Conservation (phyloP, 352 stramenopile species). For the Phytophthora nicotianae region DNA sequence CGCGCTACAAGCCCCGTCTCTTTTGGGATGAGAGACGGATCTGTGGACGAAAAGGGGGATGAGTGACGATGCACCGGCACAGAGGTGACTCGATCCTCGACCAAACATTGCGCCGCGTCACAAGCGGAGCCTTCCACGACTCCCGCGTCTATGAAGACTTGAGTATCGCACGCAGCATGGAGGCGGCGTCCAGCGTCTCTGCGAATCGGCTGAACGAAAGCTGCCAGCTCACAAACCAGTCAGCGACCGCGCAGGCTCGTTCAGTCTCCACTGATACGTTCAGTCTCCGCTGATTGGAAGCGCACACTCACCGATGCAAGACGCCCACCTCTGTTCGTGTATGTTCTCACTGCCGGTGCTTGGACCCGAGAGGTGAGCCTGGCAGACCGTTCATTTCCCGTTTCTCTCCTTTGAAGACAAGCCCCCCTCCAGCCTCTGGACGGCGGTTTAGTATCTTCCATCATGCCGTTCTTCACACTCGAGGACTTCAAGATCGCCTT, state of each 20-base stretch:
- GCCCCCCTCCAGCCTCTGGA: conserved; percentile 11
- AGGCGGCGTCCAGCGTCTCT: conserved; percentile 15
- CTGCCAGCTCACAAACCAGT: conserved; percentile 24
- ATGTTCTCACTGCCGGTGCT: not conserved
- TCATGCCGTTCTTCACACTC: conserved; percentile 57
- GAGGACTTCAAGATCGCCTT: conserved; percentile 70
- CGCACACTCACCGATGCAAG: conserved; percentile 5
- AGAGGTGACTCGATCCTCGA: no score
- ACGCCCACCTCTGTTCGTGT: conserved; percentile 18
- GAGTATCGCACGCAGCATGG: conserved; percentile 24
- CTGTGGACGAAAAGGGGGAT: no score
- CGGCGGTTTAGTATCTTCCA: conserved; percentile 19
- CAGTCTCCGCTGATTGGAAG: conserved; percentile 30
- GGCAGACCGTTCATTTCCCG: conserved; percentile 18
- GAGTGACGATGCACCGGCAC: no score
- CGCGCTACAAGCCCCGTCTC: no score
- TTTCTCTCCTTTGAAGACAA: conserved; percentile 21
- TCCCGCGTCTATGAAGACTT: conserved; percentile 19
- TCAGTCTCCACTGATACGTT: conserved; percentile 29
- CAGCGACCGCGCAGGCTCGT: conserved; percentile 23
- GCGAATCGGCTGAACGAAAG: conserved; percentile 28
- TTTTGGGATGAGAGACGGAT: no score
- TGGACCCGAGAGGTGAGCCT: not conserved
- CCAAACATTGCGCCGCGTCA: not conserved
- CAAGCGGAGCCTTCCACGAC: conserved; percentile 13